Evolutionary conservation across 2,329 filamentous ascomycete species (phyloP).

Genomic region (Colletotrichum sp.): DNA sequence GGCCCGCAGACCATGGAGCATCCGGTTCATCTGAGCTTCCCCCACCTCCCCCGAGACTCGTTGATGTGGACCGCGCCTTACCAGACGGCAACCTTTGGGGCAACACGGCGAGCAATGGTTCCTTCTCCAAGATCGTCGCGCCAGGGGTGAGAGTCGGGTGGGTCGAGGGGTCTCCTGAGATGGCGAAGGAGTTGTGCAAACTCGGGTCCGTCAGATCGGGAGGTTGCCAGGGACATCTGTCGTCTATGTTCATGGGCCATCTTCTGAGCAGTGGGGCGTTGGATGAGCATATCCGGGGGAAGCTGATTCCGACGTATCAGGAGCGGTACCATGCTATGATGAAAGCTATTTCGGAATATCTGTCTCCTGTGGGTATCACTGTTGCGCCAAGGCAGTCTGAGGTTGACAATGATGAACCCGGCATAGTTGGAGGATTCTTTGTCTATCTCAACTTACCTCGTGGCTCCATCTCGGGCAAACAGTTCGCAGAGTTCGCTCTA

Average conservation of each 20-base stretch:
- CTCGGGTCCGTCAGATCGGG: conserved; percentile 59
- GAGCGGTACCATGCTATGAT: background rate
- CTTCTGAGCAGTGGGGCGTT: background rate
- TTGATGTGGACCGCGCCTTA: background rate
- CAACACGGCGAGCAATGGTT: conserved; percentile 83
- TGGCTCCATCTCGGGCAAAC: background rate
- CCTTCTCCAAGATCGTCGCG: conserved; percentile 84
- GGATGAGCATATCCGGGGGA: background rate
- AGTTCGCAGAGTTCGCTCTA: background rate
- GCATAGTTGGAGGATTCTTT: background rate
- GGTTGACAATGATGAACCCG: background rate
- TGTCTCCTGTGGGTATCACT: background rate
- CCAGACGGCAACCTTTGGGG: conserved; percentile 65
- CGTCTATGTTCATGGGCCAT: background rate
- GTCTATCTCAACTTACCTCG: background rate
- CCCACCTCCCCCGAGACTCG: background rate
- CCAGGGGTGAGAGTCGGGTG: conserved; percentile 86
- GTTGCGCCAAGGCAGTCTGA: background rate
- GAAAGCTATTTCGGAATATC: background rate
- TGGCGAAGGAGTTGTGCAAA: conserved; percentile 53
- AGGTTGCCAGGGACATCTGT: background rate
- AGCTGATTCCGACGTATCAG: background rate
- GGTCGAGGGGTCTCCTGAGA: conserved; percentile 71
- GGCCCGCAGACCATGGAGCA: background rate
- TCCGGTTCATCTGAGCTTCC: background rate